Evolutionary conservation across 1,284 basidiomycete species (phyloP).

Genomic region (Pseudozyma sp.): DNA sequence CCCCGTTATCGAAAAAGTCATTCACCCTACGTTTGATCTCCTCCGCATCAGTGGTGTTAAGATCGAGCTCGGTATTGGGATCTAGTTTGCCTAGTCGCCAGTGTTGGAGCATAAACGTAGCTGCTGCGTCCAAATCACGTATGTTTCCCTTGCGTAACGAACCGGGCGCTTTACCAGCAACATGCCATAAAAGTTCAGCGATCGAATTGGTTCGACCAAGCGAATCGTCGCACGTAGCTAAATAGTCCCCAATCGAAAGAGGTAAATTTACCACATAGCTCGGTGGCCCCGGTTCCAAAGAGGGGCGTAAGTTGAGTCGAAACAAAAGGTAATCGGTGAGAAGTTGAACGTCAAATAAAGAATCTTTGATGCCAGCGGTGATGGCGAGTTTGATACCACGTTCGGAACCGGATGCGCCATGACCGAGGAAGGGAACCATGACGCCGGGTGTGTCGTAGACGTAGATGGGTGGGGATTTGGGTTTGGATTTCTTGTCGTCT

Average conservation of each 20-base stretch:
- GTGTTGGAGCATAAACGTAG: constrained; percentile 60
- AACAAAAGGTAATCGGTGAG: constrained; percentile 90
- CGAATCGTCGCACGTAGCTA: constrained; percentile 28
- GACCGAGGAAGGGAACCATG: constrained; percentile 95
- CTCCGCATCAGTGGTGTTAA: constrained; percentile 32
- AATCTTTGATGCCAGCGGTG: constrained; percentile 95
- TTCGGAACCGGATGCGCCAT: constrained; percentile 84
- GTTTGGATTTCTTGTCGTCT: constrained; percentile 81
- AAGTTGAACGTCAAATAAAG: constrained; percentile 85
- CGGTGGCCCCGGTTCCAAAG: constrained; percentile 2
- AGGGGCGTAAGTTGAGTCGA: constrained; percentile 77
- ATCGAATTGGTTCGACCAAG: constrained; percentile 54
- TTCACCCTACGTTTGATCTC: background rate
- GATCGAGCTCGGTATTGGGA: constrained; percentile 57
- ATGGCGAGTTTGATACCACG: constrained; percentile 91
- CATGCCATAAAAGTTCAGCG: constrained; percentile 35
- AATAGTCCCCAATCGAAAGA: constrained; percentile 11
- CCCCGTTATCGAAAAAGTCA: constrained; percentile 8
- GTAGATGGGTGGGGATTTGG: constrained; percentile 83
- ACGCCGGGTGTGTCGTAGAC: constrained; percentile 96
- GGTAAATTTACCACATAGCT: constrained; percentile 38
- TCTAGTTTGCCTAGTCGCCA: constrained; percentile 59
- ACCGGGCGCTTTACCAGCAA: constrained; percentile 62
- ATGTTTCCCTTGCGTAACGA: constrained; percentile 55
- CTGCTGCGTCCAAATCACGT: constrained; percentile 56